Conservation (phyloP, 2,329 filamentous ascomycete genomes). For the Aspergillus jensenii region DNA sequence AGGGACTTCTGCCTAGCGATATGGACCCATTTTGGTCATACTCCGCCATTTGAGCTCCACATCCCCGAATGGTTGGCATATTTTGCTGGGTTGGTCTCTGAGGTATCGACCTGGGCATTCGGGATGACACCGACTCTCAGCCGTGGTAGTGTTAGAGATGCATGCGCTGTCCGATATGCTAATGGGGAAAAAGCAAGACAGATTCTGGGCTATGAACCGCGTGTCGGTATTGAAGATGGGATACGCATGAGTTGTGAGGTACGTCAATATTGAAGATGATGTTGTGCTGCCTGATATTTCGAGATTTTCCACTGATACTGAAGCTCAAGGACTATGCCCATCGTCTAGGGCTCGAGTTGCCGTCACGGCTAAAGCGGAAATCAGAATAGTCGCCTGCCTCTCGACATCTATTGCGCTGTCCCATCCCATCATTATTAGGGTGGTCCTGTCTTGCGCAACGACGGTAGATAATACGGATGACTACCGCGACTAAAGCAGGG, state of each 20-base stretch:
- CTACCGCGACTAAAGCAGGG: neutral
- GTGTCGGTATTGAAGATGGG: constrained; percentile 52
- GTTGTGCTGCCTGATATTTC: neutral
- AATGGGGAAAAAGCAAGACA: constrained; percentile 52
- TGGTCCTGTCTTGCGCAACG: neutral
- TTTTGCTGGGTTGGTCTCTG: constrained; percentile 47
- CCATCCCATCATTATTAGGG: neutral
- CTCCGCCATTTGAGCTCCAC: constrained; percentile 47
- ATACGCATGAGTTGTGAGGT: constrained; percentile 51
- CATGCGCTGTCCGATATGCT: constrained; percentile 53
- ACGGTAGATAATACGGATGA: neutral
- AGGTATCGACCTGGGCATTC: constrained; percentile 49
- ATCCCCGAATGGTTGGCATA: constrained; percentile 53
- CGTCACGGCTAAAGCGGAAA: constrained; percentile 5
- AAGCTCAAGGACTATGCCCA: constrained; percentile 31
- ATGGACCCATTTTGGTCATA: constrained; percentile 50
- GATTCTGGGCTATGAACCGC: constrained; percentile 54
- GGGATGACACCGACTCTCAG: constrained; percentile 49
- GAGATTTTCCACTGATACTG: constrained; percentile 4
- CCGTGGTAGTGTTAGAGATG: constrained; percentile 57
- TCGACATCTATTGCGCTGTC: neutral
- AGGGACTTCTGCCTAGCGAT: constrained; percentile 46
- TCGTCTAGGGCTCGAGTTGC: constrained; percentile 27
- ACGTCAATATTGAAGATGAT: constrained; percentile 15
- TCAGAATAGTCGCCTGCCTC: neutral